Evolutionary conservation across 106 monocot genomes (phyloP), one percentile per base, ranked within the genome.

Genomic region (Triglochin maritima): DNA sequence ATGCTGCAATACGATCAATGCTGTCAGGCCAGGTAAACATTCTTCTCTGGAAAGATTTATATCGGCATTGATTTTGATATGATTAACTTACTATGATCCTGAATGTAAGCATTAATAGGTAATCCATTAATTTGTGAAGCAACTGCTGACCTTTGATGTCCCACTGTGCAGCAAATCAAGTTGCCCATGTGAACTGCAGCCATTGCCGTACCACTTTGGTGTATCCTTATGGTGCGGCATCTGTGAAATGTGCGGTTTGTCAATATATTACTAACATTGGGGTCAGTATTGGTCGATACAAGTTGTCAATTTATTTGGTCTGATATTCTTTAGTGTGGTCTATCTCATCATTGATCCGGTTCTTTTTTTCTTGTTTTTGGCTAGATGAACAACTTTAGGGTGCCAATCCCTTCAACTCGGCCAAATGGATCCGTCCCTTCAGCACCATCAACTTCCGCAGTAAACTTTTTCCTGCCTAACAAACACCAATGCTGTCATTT

Each of bases 181-280:
- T 81, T 70, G 79, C 87, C 73, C 76, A 79, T 64, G 74, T 88
- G 56, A 84, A 65, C 71, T 88, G 87, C 77, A 81, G 75, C 13
- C 78, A 69, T 6, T 88, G 87, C 52, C 72, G 59, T 47, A 84
- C 76, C n/a, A 77, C 74, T 16, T 55, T 88, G 59, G 77, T 88
- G 84, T 88, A 84, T 72, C 79, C 87, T 16, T 81, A 64, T 57
- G 87, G 84, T 12, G 87, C 87, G 29, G 79, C 81, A 17, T 84
- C 84, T 65, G 87, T 84, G 14, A 84, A 76, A 69, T 84, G 87
- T 59, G 78, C 81, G 17, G 15, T 81, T 67, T 88, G 87, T 51
- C 78, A 87, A 57, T 84, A 76, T 68, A 46, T 87, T 13, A 87
- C 87, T 17, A 76, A 78, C 29, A 62, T 75, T 56, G 79, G 68